Percentiles rank a stretch among this genome's conserved stretches.
Evolutionary conservation across 83 land plant genomes (phyloP).

Genomic region (Picea engelmannii): DNA sequence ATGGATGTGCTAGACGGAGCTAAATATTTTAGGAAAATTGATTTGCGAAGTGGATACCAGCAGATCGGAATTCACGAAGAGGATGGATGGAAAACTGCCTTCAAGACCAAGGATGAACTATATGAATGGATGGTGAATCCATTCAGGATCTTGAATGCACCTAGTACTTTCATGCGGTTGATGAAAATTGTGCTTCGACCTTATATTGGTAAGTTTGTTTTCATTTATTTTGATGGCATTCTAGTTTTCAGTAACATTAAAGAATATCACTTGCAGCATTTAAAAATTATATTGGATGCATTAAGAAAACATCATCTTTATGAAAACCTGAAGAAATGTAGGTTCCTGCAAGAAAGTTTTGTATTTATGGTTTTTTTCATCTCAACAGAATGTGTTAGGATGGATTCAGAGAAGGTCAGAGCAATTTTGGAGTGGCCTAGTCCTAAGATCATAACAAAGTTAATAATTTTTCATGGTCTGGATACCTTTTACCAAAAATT

Average conservation of each 20-base stretch:
- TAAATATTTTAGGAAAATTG: slow-evolving; percentile 22
- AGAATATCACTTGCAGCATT: too few species aligned
- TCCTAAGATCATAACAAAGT: too few species aligned
- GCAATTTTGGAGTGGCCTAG: too few species aligned
- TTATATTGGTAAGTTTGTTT: slow-evolving; percentile 9
- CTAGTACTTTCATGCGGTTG: slow-evolving; percentile 25
- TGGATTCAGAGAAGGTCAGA: too few species aligned
- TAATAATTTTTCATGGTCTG: too few species aligned
- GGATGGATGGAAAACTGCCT: slow-evolving; percentile 22
- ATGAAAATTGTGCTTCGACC: slow-evolving; percentile 21
- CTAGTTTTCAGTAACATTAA: not conserved
- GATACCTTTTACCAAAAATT: too few species aligned
- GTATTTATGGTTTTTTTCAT: too few species aligned
- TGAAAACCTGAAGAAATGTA: too few species aligned
- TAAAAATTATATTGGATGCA: too few species aligned
- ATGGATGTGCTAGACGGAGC: slow-evolving; percentile 4
- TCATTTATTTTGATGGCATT: slow-evolving; percentile 22
- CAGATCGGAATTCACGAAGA: slow-evolving; percentile 13
- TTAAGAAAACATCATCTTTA: too few species aligned
- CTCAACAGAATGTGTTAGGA: too few species aligned
- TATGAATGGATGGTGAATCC: slow-evolving; percentile 29
- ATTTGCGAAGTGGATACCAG: slow-evolving; percentile 24
- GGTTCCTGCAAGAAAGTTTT: too few species aligned
- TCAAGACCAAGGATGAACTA: slow-evolving; percentile 19
- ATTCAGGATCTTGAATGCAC: slow-evolving; percentile 28